Conservation (phyloP, 2,329 filamentous ascomycete species). For the Monosporascus sp. region DNA sequence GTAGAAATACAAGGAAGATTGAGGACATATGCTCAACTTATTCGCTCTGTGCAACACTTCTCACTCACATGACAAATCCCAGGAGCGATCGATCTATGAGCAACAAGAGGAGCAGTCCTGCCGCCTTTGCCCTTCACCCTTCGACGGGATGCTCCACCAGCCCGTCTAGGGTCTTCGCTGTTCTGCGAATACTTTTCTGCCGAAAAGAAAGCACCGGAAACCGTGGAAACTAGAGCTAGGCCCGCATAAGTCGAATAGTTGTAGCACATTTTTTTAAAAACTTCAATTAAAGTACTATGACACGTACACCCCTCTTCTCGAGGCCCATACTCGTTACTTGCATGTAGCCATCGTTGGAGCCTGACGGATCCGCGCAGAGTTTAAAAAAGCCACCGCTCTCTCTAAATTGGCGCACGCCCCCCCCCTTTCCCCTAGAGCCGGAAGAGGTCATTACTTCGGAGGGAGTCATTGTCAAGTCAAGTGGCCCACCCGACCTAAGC, state of each 20-base stretch:
- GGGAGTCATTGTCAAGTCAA: background rate
- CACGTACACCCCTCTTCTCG: background rate
- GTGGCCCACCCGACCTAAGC: background rate
- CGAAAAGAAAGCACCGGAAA: background rate
- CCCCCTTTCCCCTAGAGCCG: slow-evolving; percentile 3
- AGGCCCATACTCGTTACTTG: background rate
- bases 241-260: background rate
- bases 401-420: slow-evolving; percentile 11
- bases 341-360: slow-evolving; percentile 13
- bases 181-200: no score
- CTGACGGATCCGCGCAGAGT: slow-evolving; percentile 16
- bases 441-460: no score
- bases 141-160: no score
- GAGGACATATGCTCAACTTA: no score
- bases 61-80: no score
- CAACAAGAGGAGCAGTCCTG: background rate
- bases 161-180: no score
- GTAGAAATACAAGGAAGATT: no score
- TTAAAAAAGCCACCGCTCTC: slow-evolving; percentile 6
- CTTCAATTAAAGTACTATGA: background rate
- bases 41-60: no score
- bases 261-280: background rate
- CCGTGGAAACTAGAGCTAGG: background rate
- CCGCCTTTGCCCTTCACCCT: background rate
- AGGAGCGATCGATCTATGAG: no score